phyloP scores from a whole-genome alignment of 441 rosid species.

The Lepidium campestre region DNA sequence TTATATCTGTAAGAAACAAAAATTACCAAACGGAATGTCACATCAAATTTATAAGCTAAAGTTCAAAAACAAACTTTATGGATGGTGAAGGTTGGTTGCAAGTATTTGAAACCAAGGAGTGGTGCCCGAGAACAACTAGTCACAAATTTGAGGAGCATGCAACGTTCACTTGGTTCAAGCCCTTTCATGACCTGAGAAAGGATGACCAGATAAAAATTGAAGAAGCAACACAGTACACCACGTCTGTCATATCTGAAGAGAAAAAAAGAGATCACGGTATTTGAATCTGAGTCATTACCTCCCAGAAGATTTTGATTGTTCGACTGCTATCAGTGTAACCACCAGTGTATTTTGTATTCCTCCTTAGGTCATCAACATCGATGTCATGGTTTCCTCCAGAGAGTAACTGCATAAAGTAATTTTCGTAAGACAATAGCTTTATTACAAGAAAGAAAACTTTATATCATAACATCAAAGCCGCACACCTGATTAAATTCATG shows the following conservation, averaged over 20 bases:
- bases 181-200: constrained; percentile 73
- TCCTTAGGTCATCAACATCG: constrained; percentile 84
- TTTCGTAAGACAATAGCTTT: constrained; percentile 5
- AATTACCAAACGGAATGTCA: background rate
- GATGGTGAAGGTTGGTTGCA: constrained; percentile 91
- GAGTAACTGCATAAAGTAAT: constrained; percentile 59
- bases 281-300: constrained; percentile 46
- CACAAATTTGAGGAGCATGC: constrained; percentile 94
- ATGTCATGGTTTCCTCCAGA: constrained; percentile 97
- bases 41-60: background rate
- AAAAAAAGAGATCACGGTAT: constrained; percentile 10
- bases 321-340: constrained; percentile 94
- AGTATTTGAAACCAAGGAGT: constrained; percentile 89
- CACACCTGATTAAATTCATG: constrained; percentile 96
- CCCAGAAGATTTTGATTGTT: constrained; percentile 90
- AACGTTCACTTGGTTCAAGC: constrained; percentile 84
- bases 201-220: background rate
- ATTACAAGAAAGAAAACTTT: background rate
- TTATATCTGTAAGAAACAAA: background rate
- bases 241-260: background rate
- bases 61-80: constrained; percentile 58
- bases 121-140: constrained; percentile 99
- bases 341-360: constrained; percentile 81
- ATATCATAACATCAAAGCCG: background rate
- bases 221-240: background rate